Conservation (phyloP, 306 rosid species). For the Clitoria ternatea region DNA sequence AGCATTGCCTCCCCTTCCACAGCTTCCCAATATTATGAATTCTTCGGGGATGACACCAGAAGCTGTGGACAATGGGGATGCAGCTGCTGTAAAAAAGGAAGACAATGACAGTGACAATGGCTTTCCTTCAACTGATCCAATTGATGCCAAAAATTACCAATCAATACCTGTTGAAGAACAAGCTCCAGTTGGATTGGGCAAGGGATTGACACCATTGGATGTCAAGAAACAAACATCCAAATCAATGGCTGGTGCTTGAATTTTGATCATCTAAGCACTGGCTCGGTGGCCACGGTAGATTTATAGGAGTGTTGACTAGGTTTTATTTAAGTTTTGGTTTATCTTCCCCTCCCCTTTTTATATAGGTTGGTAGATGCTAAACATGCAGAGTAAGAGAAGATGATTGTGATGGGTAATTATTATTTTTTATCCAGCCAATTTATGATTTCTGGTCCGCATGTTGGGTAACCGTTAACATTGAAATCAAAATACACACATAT, state of each 20-base stretch:
- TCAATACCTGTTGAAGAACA: conserved; percentile 30
- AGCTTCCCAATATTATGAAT: conserved; percentile 58
- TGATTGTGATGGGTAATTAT: no score
- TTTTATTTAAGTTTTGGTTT: no score
- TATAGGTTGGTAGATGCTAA: no score
- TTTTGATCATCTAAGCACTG: conserved; percentile 12
- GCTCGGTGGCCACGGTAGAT: neutral
- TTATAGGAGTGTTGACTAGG: no score
- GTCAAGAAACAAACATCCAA: conserved; percentile 62
- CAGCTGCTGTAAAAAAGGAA: conserved; percentile 38
- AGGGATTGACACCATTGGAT: conserved; percentile 57
- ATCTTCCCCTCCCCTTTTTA: no score
- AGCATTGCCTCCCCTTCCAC: conserved; percentile 59
- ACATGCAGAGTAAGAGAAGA: no score
- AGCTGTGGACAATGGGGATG: conserved; percentile 42
- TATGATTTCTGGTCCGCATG: no score
- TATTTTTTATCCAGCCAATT: no score
- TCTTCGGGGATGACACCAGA: conserved; percentile 49
- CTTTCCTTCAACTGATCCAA: conserved; percentile 20
- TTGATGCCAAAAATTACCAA: conserved; percentile 30
- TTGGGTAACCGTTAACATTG: no score
- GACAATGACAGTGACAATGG: neutral
- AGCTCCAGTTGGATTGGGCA: conserved; percentile 68
- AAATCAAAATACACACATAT: no score
- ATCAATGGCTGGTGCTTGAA: conserved; percentile 46